These are phyloP conservation scores for Neolentinus lepideus DNA, from an alignment of 1,284 basidiomycete genomes.

Conservation along the genomic window DNA sequence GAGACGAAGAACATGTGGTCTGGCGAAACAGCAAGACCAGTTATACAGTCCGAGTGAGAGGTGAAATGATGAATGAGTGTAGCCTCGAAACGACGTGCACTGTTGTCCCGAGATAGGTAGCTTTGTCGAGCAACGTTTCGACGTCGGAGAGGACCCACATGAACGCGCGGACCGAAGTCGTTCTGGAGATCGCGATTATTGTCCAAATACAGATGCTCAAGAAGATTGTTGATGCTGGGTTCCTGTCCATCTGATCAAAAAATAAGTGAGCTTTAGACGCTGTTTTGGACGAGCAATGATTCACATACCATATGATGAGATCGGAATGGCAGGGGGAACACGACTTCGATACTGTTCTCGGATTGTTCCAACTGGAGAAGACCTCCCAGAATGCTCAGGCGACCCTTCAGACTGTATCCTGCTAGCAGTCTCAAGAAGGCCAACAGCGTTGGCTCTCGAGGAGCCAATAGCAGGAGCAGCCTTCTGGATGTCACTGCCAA, in stretches of 20 bases:
- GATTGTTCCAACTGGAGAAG: constrained; percentile 56
- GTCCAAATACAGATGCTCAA: constrained; percentile 88
- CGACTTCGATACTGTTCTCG: constrained; percentile 38
- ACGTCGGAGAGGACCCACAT: constrained; percentile 71
- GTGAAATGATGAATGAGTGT: constrained; percentile 81
- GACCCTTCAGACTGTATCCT: constrained; percentile 56
- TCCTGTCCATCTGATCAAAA: constrained; percentile 69
- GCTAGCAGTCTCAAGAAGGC: constrained; percentile 64
- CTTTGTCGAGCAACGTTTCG: constrained; percentile 64
- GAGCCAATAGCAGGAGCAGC: constrained; percentile 81
- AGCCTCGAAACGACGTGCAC: constrained; percentile 56
- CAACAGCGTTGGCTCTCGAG: constrained; percentile 69
- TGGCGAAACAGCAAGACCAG: constrained; percentile 80
- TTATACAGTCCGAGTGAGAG: constrained; percentile 78
- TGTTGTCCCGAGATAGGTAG: constrained; percentile 52
- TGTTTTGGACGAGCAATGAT: neutral
- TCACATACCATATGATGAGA: constrained; percentile 65
- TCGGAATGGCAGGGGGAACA: constrained; percentile 42
- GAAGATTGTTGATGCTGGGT: constrained; percentile 74
- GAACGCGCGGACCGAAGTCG: constrained; percentile 85
- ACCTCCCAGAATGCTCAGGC: constrained; percentile 59
- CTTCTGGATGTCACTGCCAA: constrained; percentile 71
- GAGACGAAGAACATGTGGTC: constrained; percentile 95
- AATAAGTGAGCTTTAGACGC: constrained; percentile 4
- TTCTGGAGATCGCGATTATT: constrained; percentile 77